Percentiles rank a stretch among this genome's conserved stretches.
Evolutionary conservation across 2,329 filamentous ascomycete species (phyloP).

Genomic region (Penicillium sp.): DNA sequence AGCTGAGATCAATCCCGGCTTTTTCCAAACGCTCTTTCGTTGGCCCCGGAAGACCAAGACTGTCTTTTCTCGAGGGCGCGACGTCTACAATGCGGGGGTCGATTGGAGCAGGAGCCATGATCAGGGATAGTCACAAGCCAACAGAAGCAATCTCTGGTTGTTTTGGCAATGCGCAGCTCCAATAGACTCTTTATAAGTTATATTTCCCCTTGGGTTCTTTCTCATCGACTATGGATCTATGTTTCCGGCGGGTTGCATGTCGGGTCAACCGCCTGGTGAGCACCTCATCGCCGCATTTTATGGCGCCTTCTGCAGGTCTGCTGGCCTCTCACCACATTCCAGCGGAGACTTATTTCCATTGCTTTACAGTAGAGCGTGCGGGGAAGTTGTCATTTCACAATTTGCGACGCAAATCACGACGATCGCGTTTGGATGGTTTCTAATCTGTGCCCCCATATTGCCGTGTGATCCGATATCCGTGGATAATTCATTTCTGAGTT

Average conservation of each 20-base stretch:
- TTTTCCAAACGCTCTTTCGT: constrained; percentile 66
- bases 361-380: neutral
- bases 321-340: neutral
- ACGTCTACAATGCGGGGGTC: constrained; percentile 67
- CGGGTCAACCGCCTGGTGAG: constrained; percentile 14
- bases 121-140: too few species aligned
- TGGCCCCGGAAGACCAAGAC: constrained; percentile 62
- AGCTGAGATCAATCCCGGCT: constrained; percentile 69
- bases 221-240: too few species aligned
- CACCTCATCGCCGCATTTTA: constrained; percentile 36
- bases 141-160: too few species aligned
- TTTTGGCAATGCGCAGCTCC: too few species aligned
- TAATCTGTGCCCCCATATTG: constrained; percentile 4
- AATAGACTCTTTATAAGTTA: too few species aligned
- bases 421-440: constrained; percentile 7
- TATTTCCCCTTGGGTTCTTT: too few species aligned
- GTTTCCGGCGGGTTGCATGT: neutral
- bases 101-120: constrained; percentile 66
- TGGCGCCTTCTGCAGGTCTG: constrained; percentile 29
- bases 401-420: constrained; percentile 28
- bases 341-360: neutral
- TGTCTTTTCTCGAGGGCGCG: constrained; percentile 66
- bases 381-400: constrained; percentile 26
- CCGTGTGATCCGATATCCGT: constrained; percentile 8
- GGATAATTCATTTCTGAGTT: neutral